These are phyloP conservation scores for Acanthamoeba healyi DNA, from an alignment of 208 protist genomes.

Conservation along the genomic window DNA sequence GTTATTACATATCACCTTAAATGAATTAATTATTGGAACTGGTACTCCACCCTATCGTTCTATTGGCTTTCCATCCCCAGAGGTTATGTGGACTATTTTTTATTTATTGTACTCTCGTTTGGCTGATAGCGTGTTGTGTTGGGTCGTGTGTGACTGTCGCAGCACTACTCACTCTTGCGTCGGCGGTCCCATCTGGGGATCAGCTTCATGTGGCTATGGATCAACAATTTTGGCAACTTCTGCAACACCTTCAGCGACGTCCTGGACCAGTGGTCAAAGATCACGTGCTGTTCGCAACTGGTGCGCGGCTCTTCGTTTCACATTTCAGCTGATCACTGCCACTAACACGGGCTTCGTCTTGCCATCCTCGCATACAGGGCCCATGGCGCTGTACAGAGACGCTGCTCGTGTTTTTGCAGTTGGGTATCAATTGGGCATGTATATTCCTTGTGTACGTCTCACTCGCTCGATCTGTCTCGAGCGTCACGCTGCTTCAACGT, in stretches of 20 bases:
- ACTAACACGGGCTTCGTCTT: not conserved
- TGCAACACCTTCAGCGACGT: constrained; percentile 67
- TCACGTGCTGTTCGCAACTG: constrained; percentile 25
- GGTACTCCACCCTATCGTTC: too few species aligned
- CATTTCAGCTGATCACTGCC: not conserved
- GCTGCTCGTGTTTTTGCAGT: constrained; percentile 56
- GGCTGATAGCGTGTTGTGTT: not conserved
- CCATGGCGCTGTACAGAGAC: constrained; percentile 30
- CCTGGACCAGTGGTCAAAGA: constrained; percentile 19
- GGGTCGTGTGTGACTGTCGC: not conserved
- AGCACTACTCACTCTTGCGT: constrained; percentile 38
- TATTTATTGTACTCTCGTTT: too few species aligned
- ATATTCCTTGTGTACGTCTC: constrained; percentile 63
- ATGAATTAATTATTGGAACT: too few species aligned
- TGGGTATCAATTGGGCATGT: constrained; percentile 58
- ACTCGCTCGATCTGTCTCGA: not conserved
- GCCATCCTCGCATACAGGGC: not conserved
- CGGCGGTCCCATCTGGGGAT: constrained; percentile 58
- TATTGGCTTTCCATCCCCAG: too few species aligned
- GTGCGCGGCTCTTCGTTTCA: not conserved
- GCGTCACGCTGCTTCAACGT: too few species aligned
- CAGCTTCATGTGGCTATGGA: constrained; percentile 64
- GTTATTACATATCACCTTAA: too few species aligned
- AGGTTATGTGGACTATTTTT: too few species aligned
- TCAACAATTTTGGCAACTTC: constrained; percentile 76